Evolutionary conservation across 106 monocot genomes (phyloP), one percentile per base, ranked within the genome.

Genomic region (Vanilla planifolia): DNA sequence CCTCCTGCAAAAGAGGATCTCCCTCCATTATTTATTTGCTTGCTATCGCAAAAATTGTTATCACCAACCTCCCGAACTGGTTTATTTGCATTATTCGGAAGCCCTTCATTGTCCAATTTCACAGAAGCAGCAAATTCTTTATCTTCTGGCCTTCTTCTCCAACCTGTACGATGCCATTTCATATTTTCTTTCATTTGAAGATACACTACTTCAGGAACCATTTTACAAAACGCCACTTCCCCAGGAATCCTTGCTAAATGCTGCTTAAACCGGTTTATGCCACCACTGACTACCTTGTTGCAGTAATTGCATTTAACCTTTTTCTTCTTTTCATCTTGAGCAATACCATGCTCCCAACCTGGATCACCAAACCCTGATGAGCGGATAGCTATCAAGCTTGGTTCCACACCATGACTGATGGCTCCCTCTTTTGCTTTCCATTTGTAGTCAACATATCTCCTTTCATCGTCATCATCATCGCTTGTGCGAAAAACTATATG

Each of bases 261-360:
- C 21, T 85, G 84, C 51, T 85, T 85, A 63, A 79, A 85, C 13
- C 84, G 64, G 59, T 79, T 85, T 50, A 85, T 85, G 37, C 84
- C 79, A n/a, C 84, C 79, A 67, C 84, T 85, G 16, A 85, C 76
- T 61, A 79, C 65, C 63, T 85, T 79, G 20, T 71, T 72, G 62
- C 84, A 85, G 25, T 79, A 84, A 44, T 84, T 79, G 62, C 84
- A 84, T 69, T 84, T 84, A 2, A 84, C 79, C 48, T 84, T 84
- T 37, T 77, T 82, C 43, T 79, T 79, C 67, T 63, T 75, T 47
- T 67, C 72, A 59, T 79, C 84, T 62, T 68, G 72, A 51, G 84
- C 75, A 68, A 79, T 27, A 14, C 84, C 84, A 66, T 84, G 84
- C 48, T 84, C 79, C 84, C 84, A 84, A 50, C 84, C 84, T 48